Evolutionary conservation across 2,329 filamentous ascomycete species (phyloP), one percentile per base, ranked within the genome.

Genomic region (Fusarium abutilonis): DNA sequence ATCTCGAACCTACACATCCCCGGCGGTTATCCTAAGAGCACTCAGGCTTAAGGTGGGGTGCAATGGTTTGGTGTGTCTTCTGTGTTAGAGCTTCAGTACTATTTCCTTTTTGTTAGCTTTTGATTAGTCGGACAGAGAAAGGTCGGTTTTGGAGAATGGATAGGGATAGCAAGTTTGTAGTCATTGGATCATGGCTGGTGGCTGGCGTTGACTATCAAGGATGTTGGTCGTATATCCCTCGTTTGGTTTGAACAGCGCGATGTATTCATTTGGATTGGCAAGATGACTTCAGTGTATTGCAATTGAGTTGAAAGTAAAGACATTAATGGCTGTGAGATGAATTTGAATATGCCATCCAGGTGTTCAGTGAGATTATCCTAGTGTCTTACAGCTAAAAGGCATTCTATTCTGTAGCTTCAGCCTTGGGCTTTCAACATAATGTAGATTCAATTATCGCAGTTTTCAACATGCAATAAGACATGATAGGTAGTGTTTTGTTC

Each of bases 1-100:
- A 84, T 90, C 40, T 87, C 86, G 51, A 83, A 88, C 69, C 75
- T 92, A 46, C 88, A 90, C 70, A 83, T 92, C 15, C 89, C 89
- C 4, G 89, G 89, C 10, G 82, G 88, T 65, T 92, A 83, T 70
- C 87, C 87, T 9, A 80, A 75, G 62, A 72, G 60, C 50, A 66
- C 77, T 60, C 67, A 87, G 79, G 54, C 83, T 70, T 72, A 78
- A 79, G 56, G 82, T 64, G 1, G 71, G 73, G n/a, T 83, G 40
- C 36, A 39, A 14, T 72, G 21, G 51, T 21, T 42, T 39, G 42
- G 19, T 45, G 47, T 55, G 32, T 46, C 26, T 26, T 58, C 62
- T 47, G n/a, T 61, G 43, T 45, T 53, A n/a, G 42, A 39, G 42
- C 39, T 34, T 19, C 15, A 34, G 50, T 56, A 29, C 49, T 21